Base-by-base conservation (phyloP, 2,329 filamentous ascomycete genomes). In the Diaporthe aspalathi region DNA sequence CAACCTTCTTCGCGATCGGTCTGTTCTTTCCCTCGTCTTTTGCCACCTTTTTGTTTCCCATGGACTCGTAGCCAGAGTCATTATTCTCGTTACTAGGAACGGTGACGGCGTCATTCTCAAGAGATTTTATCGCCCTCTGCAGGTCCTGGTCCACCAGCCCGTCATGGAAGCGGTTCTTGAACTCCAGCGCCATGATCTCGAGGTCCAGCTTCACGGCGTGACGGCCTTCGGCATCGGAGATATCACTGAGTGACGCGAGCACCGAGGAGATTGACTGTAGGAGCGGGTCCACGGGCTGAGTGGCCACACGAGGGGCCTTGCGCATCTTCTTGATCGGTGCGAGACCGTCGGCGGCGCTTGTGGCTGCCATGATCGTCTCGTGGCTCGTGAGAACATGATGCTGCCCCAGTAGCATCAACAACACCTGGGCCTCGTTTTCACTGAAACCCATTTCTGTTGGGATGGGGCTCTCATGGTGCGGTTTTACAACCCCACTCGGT, bases 111-210 rank as follows among this genome's bases (percentile, higher is more conserved):
- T 63, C 60, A 7, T 49, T 35, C 27, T 49, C 60, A 6, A 63
- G 57, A 4, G 57, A 63, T 3, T 32, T 3, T 20, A 63, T 63
- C 0, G 57, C 57, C 5, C 40, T 63, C 27, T 63, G 57, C 12
- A 63, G 12, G 17, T 63, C 57, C 27, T 63, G 57, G 5, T 47
- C 22, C 12, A 63, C 40, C 40, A 63, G 57, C 2, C 57, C 57
- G 40, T 63, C 57, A 40, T 20, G 12, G 43, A 63, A 63, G 27
- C 57, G 57, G 0, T 22, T 32, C 57, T 63, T 63, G 43, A 63
- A 63, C 57, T 63, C 24, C 24, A 63, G 57, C 20, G 57, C 57
- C 57, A 63, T 63, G 20, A 63, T 63, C 43, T 63, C 57, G 27
- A 63, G 57, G 3, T 63, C 57, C 27, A 63, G 57, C 57, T 63